These are phyloP conservation scores for Dictyostelium capitatum DNA, from an alignment of 78 protist genomes.

Conservation along the genomic window DNA sequence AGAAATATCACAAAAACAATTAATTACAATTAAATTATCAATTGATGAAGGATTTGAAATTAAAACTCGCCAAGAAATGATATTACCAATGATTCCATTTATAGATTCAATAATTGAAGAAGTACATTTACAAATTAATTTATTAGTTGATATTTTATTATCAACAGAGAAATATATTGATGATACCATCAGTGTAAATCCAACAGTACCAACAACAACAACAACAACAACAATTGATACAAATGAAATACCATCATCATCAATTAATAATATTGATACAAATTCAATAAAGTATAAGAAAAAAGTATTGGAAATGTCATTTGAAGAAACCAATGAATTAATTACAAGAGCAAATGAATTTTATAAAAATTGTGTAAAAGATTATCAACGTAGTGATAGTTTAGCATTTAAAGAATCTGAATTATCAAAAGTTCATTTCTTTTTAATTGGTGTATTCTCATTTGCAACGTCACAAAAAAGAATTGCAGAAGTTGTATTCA, in stretches of 20 bases:
- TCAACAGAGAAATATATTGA: neutral
- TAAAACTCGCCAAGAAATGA: constrained; percentile 17
- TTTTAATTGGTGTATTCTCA: constrained; percentile 47
- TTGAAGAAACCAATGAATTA: constrained; percentile 64
- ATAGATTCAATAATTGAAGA: constrained; percentile 58
- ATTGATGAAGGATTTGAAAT: constrained; percentile 16
- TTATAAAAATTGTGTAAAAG: constrained; percentile 28
- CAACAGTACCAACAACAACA: neutral
- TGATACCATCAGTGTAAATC: neutral
- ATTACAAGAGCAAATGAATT: constrained; percentile 2
- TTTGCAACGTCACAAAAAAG: constrained; percentile 33
- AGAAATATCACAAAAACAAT: constrained; percentile 56
- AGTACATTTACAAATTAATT: constrained; percentile 55
- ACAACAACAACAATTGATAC: neutral
- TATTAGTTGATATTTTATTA: constrained; percentile 44
- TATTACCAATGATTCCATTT: constrained; percentile 61
- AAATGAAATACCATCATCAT: too few relatives aligned
- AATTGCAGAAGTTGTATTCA: neutral
- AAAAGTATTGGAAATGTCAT: constrained; percentile 16
- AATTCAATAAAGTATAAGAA: neutral
- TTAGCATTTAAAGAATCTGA: constrained; percentile 34
- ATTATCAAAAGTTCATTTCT: constrained; percentile 53
- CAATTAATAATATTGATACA: neutral
- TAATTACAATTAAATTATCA: constrained; percentile 36
- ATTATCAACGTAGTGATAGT: constrained; percentile 23